Base-by-base conservation (phyloP, 768 basidiomycete species). In the Auricularia sp. region DNA sequence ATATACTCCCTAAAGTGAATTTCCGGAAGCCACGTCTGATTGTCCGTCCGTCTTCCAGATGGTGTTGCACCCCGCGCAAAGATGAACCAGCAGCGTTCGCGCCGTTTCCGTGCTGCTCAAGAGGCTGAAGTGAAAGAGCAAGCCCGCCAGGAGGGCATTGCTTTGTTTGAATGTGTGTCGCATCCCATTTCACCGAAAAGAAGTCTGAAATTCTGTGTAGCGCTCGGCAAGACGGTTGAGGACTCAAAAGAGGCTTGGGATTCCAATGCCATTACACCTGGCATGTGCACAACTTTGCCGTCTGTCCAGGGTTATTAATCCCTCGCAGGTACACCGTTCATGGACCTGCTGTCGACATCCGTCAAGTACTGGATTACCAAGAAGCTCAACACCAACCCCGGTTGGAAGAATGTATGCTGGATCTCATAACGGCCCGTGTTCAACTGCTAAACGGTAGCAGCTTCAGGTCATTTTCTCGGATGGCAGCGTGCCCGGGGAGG, bases 31-130 rank as follows among this genome's bases (percentile, higher is more conserved):
- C 6, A 18, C 65, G n/a, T 13, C 65, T 64, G 58, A 68, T 61
- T 39, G 37, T 29, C 35, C 62, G n/a, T 13, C 39, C 62, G n/a
- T 44, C 34, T 35, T 6, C 35, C 64, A 96, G 95, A 98, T 71
- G 96, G 96, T 66, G 96, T 98, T 24, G 96, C 96, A 10, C 96
- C 96, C 37, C 87, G 96, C 71, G 97, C 97, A 47, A 99, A 99
- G 79, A 99, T 99, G 97, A 99, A 99, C 73, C 97, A 99, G 72
- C 97, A 99, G 74, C 92, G 97, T 10, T 94, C 94, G 16, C 83
- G 97, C 69, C 93, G 97, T 64, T 99, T 99, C 78, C 85, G 97
- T 66, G 85, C 94, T 24, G 87, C 93, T 2, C 94, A 96, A 73
- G 97, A 99, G 75, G 94, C 97, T 3, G 87, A 89, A 67, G 92